These are phyloP conservation scores for Ormosia semicastrata DNA, from an alignment of 306 rosid species.

Conservation along the genomic window DNA sequence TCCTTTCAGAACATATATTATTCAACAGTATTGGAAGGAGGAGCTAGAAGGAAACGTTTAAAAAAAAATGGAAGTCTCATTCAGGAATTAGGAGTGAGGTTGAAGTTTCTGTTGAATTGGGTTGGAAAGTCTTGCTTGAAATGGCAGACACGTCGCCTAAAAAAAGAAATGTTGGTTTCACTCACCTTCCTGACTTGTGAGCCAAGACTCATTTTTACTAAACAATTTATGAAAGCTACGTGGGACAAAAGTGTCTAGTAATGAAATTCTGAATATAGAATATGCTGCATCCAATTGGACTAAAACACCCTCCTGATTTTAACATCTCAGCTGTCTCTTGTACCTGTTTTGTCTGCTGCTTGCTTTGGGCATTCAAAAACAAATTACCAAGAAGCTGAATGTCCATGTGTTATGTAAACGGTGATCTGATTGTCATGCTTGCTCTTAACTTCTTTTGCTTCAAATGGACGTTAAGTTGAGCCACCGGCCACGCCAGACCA, in stretches of 20 bases:
- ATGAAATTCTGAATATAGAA: not conserved
- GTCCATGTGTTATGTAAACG: not conserved
- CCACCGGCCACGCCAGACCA: constrained; percentile 13
- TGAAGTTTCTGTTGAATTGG: constrained; percentile 46
- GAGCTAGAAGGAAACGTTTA: not conserved
- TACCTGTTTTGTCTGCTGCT: not conserved
- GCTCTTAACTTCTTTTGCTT: constrained; percentile 34
- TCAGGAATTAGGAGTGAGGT: constrained; percentile 49
- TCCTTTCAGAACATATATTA: not conserved
- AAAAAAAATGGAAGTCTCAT: not conserved
- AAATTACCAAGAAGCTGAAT: not conserved
- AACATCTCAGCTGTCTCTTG: constrained; percentile 22
- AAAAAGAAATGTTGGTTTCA: constrained; percentile 37
- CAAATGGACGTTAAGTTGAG: constrained; percentile 37
- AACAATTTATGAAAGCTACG: constrained; percentile 14
- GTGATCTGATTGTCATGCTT: not conserved
- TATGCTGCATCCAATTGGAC: constrained; percentile 19
- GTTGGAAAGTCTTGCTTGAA: constrained; percentile 65
- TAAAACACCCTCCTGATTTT: constrained; percentile 30
- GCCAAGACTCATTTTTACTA: constrained; percentile 30
- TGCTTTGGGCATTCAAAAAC: not conserved
- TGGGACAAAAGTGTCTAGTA: constrained; percentile 22
- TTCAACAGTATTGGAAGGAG: not conserved
- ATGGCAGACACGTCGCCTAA: constrained; percentile 41
- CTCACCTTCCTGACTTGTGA: constrained; percentile 53